Percentiles rank a stretch among this genome's conserved stretches.
phyloP scores from a whole-genome alignment of 495 filamentous ascomycete species.

The Podospora pseudocomata region DNA sequence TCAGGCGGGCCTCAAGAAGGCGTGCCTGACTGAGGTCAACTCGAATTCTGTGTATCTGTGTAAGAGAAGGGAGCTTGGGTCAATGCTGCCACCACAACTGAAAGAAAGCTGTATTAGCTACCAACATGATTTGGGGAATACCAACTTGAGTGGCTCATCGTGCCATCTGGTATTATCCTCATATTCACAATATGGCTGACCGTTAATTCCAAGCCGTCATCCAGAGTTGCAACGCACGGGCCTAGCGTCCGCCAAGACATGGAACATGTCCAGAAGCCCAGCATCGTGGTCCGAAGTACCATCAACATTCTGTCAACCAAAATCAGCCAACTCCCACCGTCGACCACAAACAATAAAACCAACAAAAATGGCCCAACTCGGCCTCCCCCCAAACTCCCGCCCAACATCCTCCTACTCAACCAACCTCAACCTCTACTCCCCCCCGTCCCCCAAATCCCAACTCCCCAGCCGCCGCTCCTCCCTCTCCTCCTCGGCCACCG shows the following conservation, averaged over 20 bases:
- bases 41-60: background rate
- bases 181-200: background rate
- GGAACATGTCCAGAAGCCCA: background rate
- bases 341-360: background rate
- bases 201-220: background rate
- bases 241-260: background rate
- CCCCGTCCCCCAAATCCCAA: slow-evolving; percentile 25
- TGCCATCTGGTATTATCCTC: background rate
- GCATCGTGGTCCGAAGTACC: background rate
- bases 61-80: background rate
- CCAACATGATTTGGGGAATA: background rate
- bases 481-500: slow-evolving; percentile 28
- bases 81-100: background rate
- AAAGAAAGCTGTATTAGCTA: background rate
- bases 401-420: slow-evolving; percentile 27
- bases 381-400: slow-evolving; percentile 29
- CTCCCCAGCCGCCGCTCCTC: slow-evolving; percentile 22
- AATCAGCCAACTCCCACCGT: background rate
- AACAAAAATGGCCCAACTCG: slow-evolving; percentile 35
- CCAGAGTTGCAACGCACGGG: background rate
- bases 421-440: slow-evolving; percentile 32
- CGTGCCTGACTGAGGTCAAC: background rate
- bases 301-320: background rate
- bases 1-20: background rate
- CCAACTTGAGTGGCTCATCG: background rate